Base-by-base conservation (phyloP, 495 filamentous ascomycete genomes). In the Eremomyces bilateralis region DNA sequence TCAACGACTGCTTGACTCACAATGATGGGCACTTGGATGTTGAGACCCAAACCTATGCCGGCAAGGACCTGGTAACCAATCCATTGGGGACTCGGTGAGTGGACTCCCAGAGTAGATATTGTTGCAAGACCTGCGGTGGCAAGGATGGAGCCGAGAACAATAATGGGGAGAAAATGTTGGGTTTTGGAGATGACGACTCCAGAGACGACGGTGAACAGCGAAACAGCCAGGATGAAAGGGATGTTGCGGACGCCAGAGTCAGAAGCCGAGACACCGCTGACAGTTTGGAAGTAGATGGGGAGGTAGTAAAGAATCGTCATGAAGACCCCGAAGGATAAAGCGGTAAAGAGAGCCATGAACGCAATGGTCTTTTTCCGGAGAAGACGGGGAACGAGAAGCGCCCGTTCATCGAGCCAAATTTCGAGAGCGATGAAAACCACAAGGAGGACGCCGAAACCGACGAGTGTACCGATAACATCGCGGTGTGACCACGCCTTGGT, bases 401-500 rank as follows among this genome's bases (percentile, higher is more conserved):
- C 45, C 11, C 36, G 22, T 24, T 48, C 44, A 6, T 34, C 44
- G n/a, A 24, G 34, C 1, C 21, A 40, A 2, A 31, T 31, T 25
- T 53, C 45, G 16, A 21, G 19, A 6, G 12, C 28, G n/a, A 48
- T 11, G 16, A 50, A 40, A 5, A 29, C 21, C 6, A 31, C 15
- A 6, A 33, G 13, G 15, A 53, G 40, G 11, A 44, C 11, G 8
- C 20, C 42, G 21, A 51, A 58, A 20, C 54, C 54, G 4, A 67
- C 57, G 2, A 69, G 47, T 1, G 54, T 28, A 8, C 57, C 66
- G 22, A 69, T 57, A 13, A 69, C 54, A 4, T 37, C 35, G 33
- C 49, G 46, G 39, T 39, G 47, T 21, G 50, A 31, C 51, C 51
- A 53, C 1, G 43, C 19, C 15, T 50, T 29, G 12, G 21, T 41